These are phyloP conservation scores for Coemansia reversa DNA, from an alignment of 192 early-diverging fungal genomes.

Conservation along the genomic window DNA sequence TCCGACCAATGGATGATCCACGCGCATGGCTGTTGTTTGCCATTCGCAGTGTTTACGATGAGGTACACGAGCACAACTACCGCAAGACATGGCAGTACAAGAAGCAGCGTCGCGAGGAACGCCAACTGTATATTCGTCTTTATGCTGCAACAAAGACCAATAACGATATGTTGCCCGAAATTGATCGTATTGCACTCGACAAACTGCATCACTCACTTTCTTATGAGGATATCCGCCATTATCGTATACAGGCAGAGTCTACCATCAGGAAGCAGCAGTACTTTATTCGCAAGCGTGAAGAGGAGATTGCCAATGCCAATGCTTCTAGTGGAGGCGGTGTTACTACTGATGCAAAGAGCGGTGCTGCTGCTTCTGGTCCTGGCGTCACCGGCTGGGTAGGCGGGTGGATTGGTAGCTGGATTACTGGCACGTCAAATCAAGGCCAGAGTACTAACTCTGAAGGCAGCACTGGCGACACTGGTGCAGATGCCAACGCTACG, in stretches of 20 bases:
- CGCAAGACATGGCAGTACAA: constrained; percentile 85
- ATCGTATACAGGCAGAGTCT: constrained; percentile 73
- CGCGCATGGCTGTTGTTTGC: constrained; percentile 80
- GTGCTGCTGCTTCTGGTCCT: constrained; percentile 9
- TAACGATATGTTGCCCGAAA: constrained; percentile 41
- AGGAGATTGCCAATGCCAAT: constrained; percentile 16
- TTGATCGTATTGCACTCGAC: constrained; percentile 58
- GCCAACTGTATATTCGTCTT: constrained; percentile 71
- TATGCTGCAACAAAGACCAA: constrained; percentile 63
- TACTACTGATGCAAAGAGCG: constrained; percentile 1
- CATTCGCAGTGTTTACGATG: constrained; percentile 71
- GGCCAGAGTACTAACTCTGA: not conserved
- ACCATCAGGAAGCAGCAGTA: constrained; percentile 73
- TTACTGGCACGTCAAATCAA: constrained; percentile 22
- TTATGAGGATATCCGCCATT: constrained; percentile 89
- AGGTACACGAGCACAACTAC: constrained; percentile 83
- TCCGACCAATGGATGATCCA: constrained; percentile 83
- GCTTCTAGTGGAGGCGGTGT: not conserved
- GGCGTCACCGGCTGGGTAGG: constrained; percentile 54
- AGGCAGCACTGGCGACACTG: not conserved
- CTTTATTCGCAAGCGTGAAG: constrained; percentile 51
- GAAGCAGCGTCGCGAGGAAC: constrained; percentile 76
- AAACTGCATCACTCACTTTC: constrained; percentile 73
- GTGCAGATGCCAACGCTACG: constrained; percentile 1
- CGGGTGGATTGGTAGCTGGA: constrained; percentile 53